phyloP scores from a whole-genome alignment of 345 rosid species.

The Murraya paniculata region DNA sequence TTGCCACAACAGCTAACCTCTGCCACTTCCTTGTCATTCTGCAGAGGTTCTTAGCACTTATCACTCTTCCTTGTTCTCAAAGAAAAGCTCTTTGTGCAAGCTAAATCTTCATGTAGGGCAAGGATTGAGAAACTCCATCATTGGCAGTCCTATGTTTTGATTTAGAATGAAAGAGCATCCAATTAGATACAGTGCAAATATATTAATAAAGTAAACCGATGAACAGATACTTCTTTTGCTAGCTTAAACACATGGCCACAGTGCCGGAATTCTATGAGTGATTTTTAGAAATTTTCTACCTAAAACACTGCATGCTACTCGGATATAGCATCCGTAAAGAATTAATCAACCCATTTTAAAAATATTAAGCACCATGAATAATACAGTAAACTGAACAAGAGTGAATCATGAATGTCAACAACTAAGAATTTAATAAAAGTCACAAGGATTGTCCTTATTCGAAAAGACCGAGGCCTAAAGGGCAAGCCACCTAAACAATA shows the following conservation, averaged over 20 bases:
- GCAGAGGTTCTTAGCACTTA: background rate
- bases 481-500: background rate
- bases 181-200: background rate
- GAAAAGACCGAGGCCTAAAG: background rate
- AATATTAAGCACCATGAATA: background rate
- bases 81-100: background rate
- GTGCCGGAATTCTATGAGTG: background rate
- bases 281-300: background rate
- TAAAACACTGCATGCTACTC: background rate
- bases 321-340: background rate
- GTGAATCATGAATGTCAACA: background rate
- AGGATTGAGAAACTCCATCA: background rate
- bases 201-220: too few species aligned
- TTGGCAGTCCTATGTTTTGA: background rate
- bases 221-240: background rate
- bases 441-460: background rate
- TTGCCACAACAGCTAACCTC: background rate
- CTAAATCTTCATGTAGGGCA: background rate
- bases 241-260: background rate
- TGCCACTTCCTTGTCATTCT: constrained; percentile 11
- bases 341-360: background rate
- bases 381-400: background rate
- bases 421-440: background rate
- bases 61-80: background rate
- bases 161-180: background rate